Evolutionary conservation across 1,139 yeast species (phyloP), one percentile per base, ranked within the genome.

Genomic region (Diutina pseudorugosa): DNA sequence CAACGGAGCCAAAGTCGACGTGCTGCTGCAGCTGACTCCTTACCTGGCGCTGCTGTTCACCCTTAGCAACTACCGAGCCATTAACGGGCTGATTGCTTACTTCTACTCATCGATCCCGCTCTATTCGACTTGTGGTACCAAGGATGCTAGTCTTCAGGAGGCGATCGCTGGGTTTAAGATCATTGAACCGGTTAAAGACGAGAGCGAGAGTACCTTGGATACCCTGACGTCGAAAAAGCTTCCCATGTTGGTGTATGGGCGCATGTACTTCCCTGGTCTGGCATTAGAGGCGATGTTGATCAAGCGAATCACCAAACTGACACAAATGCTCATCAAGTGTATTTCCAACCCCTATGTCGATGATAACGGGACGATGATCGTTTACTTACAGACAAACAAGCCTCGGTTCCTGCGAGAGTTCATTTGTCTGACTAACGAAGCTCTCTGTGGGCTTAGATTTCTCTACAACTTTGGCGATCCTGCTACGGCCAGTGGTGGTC

Each of bases 201-300:
- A 80, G 50, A 84, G 85, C 6, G 51, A 56, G 47, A 47, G 25
- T 5, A 7, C 8, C 16, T 4, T 30, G 14, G 36, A 30, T 14
- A 5, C 33, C 36, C 21, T 11, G 25, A n/a, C 51, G 11, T 33
- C 51, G 7, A 14, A 21, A 20, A 23, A 36, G 12, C 41, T 45
- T 2, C 43, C 11, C 36, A 51, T 70, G 2, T 61, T 73, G 36
- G 57, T 72, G 21, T 93, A 89, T 63, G 98, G 98, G 0, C 73
- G 95, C 56, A 80, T 94, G 81, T 87, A 85, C 61, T 82, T 93
- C 57, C 98, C 98, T 0, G 87, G 90, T 1, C 82, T 89, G 21
- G 83, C 88, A 4, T 69, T 94, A 7, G 98, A 93, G 64, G 96
- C 96, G 1, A 84, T 93, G 94, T 61, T 83, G 11, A 81, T 91